phyloP scores from a whole-genome alignment of 345 rosid genomes.

The Eucalyptus albens region DNA sequence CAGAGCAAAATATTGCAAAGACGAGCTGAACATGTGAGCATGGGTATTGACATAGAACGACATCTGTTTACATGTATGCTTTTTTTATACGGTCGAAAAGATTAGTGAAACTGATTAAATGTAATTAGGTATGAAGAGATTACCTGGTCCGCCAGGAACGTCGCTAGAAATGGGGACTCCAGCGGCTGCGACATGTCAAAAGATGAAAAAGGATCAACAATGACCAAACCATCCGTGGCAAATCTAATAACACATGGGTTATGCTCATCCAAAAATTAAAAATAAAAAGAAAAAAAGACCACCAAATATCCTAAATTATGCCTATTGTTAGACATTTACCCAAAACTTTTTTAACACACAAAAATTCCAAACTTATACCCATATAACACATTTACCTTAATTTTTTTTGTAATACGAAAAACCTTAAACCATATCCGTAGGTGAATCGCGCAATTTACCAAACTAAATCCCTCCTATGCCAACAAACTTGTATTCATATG shows the following conservation, averaged over 20 bases:
- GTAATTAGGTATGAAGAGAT: neutral
- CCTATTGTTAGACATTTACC: neutral
- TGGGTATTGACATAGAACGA: neutral
- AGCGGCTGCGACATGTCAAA: neutral
- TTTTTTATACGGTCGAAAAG: neutral
- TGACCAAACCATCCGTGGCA: neutral
- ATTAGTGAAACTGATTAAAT: neutral
- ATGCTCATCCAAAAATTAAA: neutral
- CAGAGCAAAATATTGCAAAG: neutral
- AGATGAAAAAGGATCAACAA: neutral
- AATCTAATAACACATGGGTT: neutral
- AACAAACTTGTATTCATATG: too few relatives aligned
- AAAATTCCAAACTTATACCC: rapidly evolving
- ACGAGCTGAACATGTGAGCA: neutral
- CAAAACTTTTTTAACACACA: neutral
- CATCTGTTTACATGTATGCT: neutral
- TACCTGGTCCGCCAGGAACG: neutral
- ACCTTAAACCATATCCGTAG: too few relatives aligned
- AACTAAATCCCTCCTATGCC: too few relatives aligned
- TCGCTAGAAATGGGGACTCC: neutral
- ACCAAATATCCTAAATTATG: too few relatives aligned
- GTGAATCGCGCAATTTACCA: too few relatives aligned
- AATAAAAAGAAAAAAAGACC: neutral
- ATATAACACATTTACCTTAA: too few relatives aligned
- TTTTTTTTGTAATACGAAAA: rapidly evolving